Conservation (phyloP, 495 filamentous ascomycete species). For the Talaromyces adpressus region DNA sequence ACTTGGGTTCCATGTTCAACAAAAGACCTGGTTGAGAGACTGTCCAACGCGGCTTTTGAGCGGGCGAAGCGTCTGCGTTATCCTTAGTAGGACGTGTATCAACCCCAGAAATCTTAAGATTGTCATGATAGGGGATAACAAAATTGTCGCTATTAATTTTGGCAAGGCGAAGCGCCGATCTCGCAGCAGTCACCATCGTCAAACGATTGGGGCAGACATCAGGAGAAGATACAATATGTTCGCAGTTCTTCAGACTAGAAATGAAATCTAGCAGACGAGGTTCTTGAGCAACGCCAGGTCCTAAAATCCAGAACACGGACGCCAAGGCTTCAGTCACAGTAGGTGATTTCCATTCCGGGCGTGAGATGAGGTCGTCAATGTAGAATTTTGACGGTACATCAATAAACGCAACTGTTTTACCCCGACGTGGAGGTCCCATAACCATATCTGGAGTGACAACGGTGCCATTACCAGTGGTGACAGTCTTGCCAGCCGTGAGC, state of each 20-base stretch:
- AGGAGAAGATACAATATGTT: slow-evolving; percentile 69
- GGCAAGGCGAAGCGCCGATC: slow-evolving; percentile 57
- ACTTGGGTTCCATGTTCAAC: slow-evolving; percentile 60
- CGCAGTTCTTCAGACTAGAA: slow-evolving; percentile 43
- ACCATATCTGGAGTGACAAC: slow-evolving; percentile 62
- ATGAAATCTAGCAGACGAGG: slow-evolving; percentile 62
- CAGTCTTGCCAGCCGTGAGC: slow-evolving; percentile 45
- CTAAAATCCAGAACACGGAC: slow-evolving; percentile 76
- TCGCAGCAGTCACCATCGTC: slow-evolving; percentile 54
- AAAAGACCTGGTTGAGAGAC: slow-evolving; percentile 37
- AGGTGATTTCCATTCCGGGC: slow-evolving; percentile 65
- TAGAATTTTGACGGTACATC: slow-evolving; percentile 68
- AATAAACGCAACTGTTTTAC: slow-evolving; percentile 67
- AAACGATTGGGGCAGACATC: slow-evolving; percentile 69
- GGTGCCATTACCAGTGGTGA: slow-evolving; percentile 48
- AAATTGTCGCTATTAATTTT: slow-evolving; percentile 64
- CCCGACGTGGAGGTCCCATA: slow-evolving; percentile 44
- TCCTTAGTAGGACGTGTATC: slow-evolving; percentile 5
- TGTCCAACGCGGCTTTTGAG: slow-evolving; percentile 22
- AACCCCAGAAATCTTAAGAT: slow-evolving; percentile 32
- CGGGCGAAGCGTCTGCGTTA: slow-evolving; percentile 10
- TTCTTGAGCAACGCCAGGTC: slow-evolving; percentile 56
- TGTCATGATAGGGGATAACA: slow-evolving; percentile 53
- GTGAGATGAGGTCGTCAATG: slow-evolving; percentile 55
- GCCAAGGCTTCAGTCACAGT: slow-evolving; percentile 58